Evolutionary conservation across 306 rosid genomes (phyloP).

Genomic region (Quercus suber): DNA sequence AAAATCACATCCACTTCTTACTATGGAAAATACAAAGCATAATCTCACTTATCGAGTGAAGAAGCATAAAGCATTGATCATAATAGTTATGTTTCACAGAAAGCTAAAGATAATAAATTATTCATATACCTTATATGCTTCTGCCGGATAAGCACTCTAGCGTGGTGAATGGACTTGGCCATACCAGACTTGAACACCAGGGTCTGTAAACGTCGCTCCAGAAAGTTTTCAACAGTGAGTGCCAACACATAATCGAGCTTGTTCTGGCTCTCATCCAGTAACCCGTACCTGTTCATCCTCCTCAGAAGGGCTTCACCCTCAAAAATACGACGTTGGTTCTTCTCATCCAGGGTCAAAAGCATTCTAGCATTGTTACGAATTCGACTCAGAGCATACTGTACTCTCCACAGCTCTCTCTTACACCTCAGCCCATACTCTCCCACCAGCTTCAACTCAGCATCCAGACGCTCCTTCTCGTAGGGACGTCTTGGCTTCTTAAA

Average conservation of each 20-base stretch:
- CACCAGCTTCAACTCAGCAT: slow-evolving; percentile 43
- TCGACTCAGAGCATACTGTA: slow-evolving; percentile 37
- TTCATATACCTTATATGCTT: slow-evolving; percentile 36
- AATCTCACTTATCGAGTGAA: too few species aligned
- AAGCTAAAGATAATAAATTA: neutral
- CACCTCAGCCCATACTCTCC: slow-evolving; percentile 46
- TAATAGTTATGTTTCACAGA: too few species aligned
- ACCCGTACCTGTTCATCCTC: slow-evolving; percentile 51
- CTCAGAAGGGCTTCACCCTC: slow-evolving; percentile 51
- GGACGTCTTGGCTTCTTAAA: slow-evolving; percentile 53
- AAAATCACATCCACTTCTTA: too few species aligned
- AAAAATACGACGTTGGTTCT: slow-evolving; percentile 41
- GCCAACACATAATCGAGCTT: slow-evolving; percentile 51
- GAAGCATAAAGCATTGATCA: too few species aligned
- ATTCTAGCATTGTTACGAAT: slow-evolving; percentile 42
- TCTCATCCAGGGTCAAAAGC: slow-evolving; percentile 48
- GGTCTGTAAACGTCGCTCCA: slow-evolving; percentile 46
- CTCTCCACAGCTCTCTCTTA: slow-evolving; percentile 55
- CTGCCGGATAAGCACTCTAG: slow-evolving; percentile 46
- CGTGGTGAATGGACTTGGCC: slow-evolving; percentile 53
- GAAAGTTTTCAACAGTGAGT: slow-evolving; percentile 45
- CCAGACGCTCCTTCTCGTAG: slow-evolving; percentile 51
- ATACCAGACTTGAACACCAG: slow-evolving; percentile 43
- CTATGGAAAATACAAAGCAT: too few species aligned
- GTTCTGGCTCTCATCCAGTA: slow-evolving; percentile 46